These are phyloP conservation scores for Pseudonectria buxi DNA, from an alignment of 2,329 filamentous ascomycete genomes.

Conservation along the genomic window DNA sequence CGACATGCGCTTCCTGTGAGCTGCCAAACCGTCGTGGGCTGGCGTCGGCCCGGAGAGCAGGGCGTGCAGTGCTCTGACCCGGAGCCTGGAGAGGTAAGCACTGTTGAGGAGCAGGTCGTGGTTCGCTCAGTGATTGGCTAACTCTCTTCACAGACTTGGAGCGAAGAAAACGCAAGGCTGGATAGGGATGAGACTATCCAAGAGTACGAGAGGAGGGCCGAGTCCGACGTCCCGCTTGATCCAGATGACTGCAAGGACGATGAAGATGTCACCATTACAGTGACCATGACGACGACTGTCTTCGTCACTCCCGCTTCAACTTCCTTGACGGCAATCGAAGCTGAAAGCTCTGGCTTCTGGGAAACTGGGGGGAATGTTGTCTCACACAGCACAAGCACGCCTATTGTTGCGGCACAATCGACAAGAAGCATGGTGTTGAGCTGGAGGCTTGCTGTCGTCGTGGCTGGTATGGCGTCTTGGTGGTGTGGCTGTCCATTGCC, in stretches of 20 bases:
- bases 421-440: background rate
- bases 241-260: background rate
- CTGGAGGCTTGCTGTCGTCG: background rate
- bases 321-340: background rate
- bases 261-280: background rate
- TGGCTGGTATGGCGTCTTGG: background rate
- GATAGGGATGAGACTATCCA: no score
- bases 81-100: no score
- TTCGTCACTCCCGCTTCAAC: background rate
- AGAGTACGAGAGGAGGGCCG: background rate
- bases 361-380: background rate
- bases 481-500: background rate
- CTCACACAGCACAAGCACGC: background rate
- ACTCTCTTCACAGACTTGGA: no score
- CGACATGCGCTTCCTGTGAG: no score
- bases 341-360: background rate
- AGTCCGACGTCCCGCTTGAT: background rate
- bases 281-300: slow-evolving; percentile 2
- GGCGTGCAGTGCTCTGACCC: no score
- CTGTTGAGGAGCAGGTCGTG: no score
- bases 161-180: no score
- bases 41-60: no score
- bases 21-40: no score
- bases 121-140: no score
- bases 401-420: background rate